These are phyloP conservation scores for Chaetoceros muelleri DNA, from an alignment of 108 stramenopile species.

Conservation along the genomic window DNA sequence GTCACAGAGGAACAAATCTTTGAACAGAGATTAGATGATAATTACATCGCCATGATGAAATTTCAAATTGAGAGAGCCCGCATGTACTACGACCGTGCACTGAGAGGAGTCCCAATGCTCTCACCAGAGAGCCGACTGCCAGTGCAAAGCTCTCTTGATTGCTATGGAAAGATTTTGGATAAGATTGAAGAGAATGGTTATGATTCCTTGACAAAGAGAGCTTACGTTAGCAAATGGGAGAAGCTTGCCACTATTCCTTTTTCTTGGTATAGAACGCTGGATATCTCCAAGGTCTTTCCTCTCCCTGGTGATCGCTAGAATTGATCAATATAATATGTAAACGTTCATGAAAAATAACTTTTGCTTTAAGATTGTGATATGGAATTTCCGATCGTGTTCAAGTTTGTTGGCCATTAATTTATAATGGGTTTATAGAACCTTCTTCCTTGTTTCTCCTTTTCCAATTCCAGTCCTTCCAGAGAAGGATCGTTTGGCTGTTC, in stretches of 20 bases:
- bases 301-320: conserved; percentile 59
- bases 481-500: no score
- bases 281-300: conserved; percentile 56
- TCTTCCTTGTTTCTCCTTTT: no score
- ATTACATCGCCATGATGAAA: conserved; percentile 89
- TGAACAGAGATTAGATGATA: conserved; percentile 75
- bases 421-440: no score
- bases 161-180: conserved; percentile 87
- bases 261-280: conserved; percentile 86
- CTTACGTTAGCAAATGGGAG: conserved; percentile 93
- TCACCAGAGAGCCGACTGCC: conserved; percentile 78
- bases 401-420: no score
- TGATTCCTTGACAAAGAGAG: conserved; percentile 89
- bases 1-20: conserved; percentile 89
- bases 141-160: conserved; percentile 86
- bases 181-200: conserved; percentile 92
- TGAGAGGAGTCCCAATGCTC: conserved; percentile 89
- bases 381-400: no score
- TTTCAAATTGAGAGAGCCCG: conserved; percentile 89
- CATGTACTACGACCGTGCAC: conserved; percentile 90
- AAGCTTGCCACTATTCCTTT: conserved; percentile 90
- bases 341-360: no score
- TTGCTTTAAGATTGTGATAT: no score
- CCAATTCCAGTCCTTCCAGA: no score
- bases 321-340: conserved; percentile 24